A percentile compares a stretch with the other conserved stretches of the same genome.
These are phyloP conservation scores for Boletus barrowsii DNA, from an alignment of 768 basidiomycete species.

Conservation along the genomic window DNA sequence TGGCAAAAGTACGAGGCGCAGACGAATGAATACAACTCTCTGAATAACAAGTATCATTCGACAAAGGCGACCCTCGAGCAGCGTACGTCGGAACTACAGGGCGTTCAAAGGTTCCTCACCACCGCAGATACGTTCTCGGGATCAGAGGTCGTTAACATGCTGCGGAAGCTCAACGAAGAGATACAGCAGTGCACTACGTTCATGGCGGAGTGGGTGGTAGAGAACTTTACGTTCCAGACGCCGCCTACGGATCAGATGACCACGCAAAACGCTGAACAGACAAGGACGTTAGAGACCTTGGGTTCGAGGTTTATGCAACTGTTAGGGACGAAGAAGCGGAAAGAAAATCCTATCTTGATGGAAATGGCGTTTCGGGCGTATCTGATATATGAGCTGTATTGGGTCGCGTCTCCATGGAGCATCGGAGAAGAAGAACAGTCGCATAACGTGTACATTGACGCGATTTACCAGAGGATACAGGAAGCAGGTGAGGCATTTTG, in stretches of 20 bases:
- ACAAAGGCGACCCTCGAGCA: conserved; percentile 31
- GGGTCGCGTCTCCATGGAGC: conserved; percentile 22
- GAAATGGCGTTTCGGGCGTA: conserved; percentile 33
- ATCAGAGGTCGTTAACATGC: conserved; percentile 41
- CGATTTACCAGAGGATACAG: conserved; percentile 33
- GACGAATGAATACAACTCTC: conserved; percentile 11
- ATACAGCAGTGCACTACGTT: conserved; percentile 44
- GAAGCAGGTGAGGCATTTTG: conserved; percentile 30
- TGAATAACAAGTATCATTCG: conserved; percentile 10
- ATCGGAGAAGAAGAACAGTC: conserved; percentile 16
- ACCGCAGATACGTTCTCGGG: conserved; percentile 41
- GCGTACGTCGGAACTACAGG: conserved; percentile 41
- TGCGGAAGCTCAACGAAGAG: conserved; percentile 43
- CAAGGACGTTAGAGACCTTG: conserved; percentile 10
- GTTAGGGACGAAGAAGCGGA: conserved; percentile 19
- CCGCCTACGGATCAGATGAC: conserved; percentile 2
- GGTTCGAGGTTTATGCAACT: conserved; percentile 17
- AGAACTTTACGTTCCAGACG: conserved; percentile 30
- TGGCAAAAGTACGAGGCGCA: conserved; percentile 10
- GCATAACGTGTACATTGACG: conserved; percentile 15
- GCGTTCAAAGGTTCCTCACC: conserved; percentile 41
- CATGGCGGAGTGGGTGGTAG: conserved; percentile 44
- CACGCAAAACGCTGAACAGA: conserved; percentile 4
- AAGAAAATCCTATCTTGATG: conserved; percentile 28
- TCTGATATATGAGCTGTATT: conserved; percentile 20